Evolutionary conservation across 1,139 yeast genomes (phyloP).

Genomic region (Pichia cactophila): DNA sequence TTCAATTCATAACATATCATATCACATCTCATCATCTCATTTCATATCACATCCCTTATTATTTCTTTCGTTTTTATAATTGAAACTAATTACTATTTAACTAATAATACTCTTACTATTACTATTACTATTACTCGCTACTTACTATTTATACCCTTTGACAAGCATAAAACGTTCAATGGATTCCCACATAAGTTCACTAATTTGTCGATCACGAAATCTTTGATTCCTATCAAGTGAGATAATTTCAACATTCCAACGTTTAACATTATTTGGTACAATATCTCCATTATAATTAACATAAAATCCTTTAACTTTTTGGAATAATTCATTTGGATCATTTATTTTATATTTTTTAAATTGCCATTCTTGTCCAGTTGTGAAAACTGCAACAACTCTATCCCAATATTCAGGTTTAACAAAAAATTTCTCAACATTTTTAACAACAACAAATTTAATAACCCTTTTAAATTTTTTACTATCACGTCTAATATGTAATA

Average conservation of each 20-base stretch:
- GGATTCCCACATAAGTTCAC: slow-evolving; percentile 76
- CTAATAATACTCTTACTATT: no score
- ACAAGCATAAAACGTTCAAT: slow-evolving; percentile 52
- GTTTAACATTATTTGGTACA: slow-evolving; percentile 64
- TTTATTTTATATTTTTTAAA: slow-evolving; percentile 80
- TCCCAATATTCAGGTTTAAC: slow-evolving; percentile 97
- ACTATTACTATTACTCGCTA: no score
- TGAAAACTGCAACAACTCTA: slow-evolving; percentile 88
- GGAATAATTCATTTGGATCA: slow-evolving; percentile 74
- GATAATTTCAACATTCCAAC: slow-evolving; percentile 83
- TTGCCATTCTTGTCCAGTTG: slow-evolving; percentile 98
- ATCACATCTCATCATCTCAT: neutral
- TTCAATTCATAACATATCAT: no score
- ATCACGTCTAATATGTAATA: slow-evolving; percentile 48
- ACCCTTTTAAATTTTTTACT: slow-evolving; percentile 48
- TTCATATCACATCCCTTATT: neutral
- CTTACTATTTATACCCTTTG: slow-evolving; percentile 32
- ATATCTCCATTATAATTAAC: slow-evolving; percentile 73
- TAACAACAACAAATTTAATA: slow-evolving; percentile 71
- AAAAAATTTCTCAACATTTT: slow-evolving; percentile 82
- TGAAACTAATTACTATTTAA: neutral
- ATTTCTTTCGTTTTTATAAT: neutral
- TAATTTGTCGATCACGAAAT: slow-evolving; percentile 83
- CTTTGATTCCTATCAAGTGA: slow-evolving; percentile 75
- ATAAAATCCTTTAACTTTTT: slow-evolving; percentile 76